Percentiles rank a stretch among this genome's conserved stretches.
Evolutionary conservation across 2,329 filamentous ascomycete genomes (phyloP).

Genomic region (Neonectria sp.): DNA sequence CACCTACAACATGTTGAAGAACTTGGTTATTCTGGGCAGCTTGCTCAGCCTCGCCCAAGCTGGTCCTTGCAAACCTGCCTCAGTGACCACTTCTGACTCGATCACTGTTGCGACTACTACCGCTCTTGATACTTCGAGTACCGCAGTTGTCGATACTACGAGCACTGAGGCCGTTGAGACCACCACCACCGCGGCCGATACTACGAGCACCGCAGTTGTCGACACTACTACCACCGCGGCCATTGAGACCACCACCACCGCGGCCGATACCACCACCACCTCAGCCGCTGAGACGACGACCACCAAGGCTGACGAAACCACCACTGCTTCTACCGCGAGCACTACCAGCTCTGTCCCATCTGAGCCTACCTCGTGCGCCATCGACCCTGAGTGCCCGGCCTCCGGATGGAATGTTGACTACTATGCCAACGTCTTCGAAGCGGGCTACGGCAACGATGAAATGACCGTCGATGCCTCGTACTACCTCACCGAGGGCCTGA

Average conservation of each 20-base stretch:
- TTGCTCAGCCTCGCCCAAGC: conserved; percentile 12
- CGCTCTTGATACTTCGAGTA: no score
- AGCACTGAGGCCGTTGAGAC: background rate
- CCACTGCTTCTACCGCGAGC: background rate
- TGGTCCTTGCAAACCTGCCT: conserved; percentile 8
- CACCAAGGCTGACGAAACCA: background rate
- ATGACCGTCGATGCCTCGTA: conserved; percentile 40
- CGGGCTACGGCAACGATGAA: conserved; percentile 38
- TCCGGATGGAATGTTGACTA: conserved; percentile 38
- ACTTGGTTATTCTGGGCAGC: conserved; percentile 8
- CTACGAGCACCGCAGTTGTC: background rate
- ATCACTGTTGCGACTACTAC: background rate
- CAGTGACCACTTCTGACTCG: background rate
- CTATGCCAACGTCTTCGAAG: conserved; percentile 39
- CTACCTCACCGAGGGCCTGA: conserved; percentile 40
- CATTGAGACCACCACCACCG: background rate
- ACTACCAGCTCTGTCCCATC: conserved; percentile 3
- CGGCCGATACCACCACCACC: background rate
- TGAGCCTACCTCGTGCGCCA: background rate
- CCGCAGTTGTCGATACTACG: background rate
- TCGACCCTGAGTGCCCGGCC: conserved; percentile 16
- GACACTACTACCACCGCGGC: background rate
- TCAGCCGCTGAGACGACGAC: background rate
- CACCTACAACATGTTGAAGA: conserved; percentile 9
- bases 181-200: background rate